Evolutionary conservation across 805 yeast species (phyloP).

Genomic region (Ogataea nonfermentans): DNA sequence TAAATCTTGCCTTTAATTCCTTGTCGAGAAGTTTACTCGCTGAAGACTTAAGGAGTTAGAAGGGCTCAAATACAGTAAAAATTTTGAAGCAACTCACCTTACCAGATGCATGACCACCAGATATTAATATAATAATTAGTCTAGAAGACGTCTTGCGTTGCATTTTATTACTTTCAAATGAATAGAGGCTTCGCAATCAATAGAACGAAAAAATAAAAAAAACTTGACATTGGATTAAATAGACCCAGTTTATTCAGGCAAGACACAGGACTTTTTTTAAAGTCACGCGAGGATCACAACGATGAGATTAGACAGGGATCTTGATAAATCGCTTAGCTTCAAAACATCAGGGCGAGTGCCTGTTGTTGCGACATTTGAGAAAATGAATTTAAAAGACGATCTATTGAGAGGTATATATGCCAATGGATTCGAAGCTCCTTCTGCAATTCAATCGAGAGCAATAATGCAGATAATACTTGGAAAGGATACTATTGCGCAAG

Average conservation of each 20-base stretch:
- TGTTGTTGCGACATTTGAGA: constrained; percentile 61
- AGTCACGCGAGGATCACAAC: neutral
- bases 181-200: too few species aligned
- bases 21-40: constrained; percentile 23
- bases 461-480: constrained; percentile 76
- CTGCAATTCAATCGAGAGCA: constrained; percentile 81
- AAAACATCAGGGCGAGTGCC: constrained; percentile 58
- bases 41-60: constrained; percentile 20
- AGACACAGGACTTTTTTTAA: neutral
- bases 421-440: constrained; percentile 79
- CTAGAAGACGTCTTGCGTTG: neutral
- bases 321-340: constrained; percentile 60
- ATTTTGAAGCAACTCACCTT: constrained; percentile 24
- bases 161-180: too few species aligned
- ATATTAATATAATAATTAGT: constrained; percentile 28
- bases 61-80: neutral
- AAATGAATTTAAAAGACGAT: constrained; percentile 66
- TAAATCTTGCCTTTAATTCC: constrained; percentile 24
- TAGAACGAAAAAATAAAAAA: neutral
- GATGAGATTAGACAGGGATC: constrained; percentile 61
- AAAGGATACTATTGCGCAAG: constrained; percentile 75
- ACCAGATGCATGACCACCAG: constrained; percentile 38
- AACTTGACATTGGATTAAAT: too few species aligned
- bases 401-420: constrained; percentile 66
- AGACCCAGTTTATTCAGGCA: too few species aligned